Evolutionary conservation across 768 basidiomycete species (phyloP), one percentile per base, ranked within the genome.

Genomic region (Leccinum variicolor): DNA sequence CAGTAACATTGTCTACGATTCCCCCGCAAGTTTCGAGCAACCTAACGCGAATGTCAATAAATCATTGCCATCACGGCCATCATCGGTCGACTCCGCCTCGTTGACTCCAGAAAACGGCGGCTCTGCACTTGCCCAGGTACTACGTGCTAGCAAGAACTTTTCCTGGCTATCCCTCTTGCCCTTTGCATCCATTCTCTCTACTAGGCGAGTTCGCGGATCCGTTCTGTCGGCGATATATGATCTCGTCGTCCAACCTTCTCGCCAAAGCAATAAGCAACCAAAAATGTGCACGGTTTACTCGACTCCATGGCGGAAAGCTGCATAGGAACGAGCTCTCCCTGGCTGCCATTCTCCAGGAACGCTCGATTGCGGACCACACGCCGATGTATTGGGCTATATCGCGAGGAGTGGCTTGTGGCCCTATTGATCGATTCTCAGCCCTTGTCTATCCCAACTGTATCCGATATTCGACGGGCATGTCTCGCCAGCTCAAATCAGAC

Each of bases 401-500:
- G 63, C 28, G 17, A 63, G n/a, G 58, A 74, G 36, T 62, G 81
- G 28, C 67, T 88, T 3, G 70, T 83, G 21, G 78, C 80, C 0
- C 70, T 90, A 13, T 72, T 90, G 55, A 74, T 77, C 1, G 75
- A 82, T 57, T 79, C 86, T 0, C 50, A 76, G 0, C 79, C 80
- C 8, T 63, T 82, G 10, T 63, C 69, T 3, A 33, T 64, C 4
- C 63, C 58, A 23, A 82, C 85, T 0, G 75, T 84, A 10, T 78
- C 79, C 4, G 89, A 92, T 25, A 76, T 89, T 46, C 81, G 87
- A 7, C 76, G 80, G 3, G 89, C 87, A 1, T 92, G 90, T 64
- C 75, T 90, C 13, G 56, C 63, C 8, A 59, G 52, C 41, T 65
- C 66, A 6, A 67, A 73, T 43, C 71, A 73, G 46, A 19, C 17